Conservation (phyloP, 208 protist species). For the Crithidia fasciculata region DNA sequence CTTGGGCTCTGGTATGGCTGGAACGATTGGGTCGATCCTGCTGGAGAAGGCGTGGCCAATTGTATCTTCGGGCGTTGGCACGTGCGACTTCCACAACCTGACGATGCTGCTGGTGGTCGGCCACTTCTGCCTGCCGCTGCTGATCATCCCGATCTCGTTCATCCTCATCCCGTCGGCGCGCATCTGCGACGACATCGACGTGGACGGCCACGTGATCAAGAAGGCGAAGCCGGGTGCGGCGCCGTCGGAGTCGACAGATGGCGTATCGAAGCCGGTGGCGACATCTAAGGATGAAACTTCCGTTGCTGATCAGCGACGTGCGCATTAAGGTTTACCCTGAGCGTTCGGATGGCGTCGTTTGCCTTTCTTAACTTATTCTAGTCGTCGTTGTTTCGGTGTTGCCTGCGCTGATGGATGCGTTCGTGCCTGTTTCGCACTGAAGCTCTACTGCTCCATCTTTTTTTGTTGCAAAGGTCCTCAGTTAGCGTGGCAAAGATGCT, state of each 20-base stretch:
- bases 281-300: not conserved
- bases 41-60: slow-evolving; percentile 60
- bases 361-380: not conserved
- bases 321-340: not conserved
- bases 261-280: not conserved
- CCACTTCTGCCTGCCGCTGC: slow-evolving; percentile 53
- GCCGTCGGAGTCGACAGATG: slow-evolving; percentile 5
- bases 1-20: slow-evolving; percentile 52
- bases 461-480: not conserved
- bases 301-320: not conserved
- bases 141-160: slow-evolving; percentile 61
- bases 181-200: slow-evolving; percentile 56
- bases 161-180: slow-evolving; percentile 60
- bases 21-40: slow-evolving; percentile 46
- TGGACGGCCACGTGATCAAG: slow-evolving; percentile 39
- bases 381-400: not conserved
- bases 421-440: too few species aligned
- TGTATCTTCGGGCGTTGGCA: slow-evolving; percentile 16
- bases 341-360: not conserved
- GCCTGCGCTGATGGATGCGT: too few species aligned
- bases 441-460: too few species aligned
- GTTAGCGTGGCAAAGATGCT: too few species aligned
- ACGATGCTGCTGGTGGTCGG: slow-evolving; percentile 53
- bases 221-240: slow-evolving; percentile 23
- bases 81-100: slow-evolving; percentile 70